A percentile compares a stretch with the other conserved stretches of the same genome.
Evolutionary conservation across 2,329 filamentous ascomycete species (phyloP).

Genomic region (Dactylellina leptospora): DNA sequence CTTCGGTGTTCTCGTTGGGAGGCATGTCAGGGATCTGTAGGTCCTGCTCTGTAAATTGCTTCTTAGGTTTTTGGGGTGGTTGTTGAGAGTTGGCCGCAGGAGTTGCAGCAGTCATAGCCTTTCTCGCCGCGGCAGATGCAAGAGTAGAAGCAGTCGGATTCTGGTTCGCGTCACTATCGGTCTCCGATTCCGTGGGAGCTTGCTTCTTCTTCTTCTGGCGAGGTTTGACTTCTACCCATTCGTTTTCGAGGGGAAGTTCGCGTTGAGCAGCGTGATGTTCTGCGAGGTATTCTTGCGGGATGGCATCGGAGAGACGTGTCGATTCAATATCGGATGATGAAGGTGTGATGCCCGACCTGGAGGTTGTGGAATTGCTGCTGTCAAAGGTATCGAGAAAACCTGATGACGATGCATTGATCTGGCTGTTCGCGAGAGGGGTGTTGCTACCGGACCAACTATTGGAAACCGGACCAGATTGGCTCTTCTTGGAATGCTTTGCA

Average conservation of each 20-base stretch:
- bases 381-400: constrained; percentile 46
- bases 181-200: constrained; percentile 45
- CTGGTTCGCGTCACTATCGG: constrained; percentile 47
- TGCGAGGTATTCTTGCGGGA: constrained; percentile 41
- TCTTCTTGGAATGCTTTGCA: constrained; percentile 34
- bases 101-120: neutral
- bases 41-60: constrained; percentile 29
- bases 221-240: constrained; percentile 50
- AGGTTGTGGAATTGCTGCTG: constrained; percentile 41
- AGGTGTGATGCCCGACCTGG: constrained; percentile 36
- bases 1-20: constrained; percentile 18
- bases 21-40: constrained; percentile 45
- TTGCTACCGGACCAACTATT: constrained; percentile 48
- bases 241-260: constrained; percentile 41
- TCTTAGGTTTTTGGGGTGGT: constrained; percentile 23
- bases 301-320: constrained; percentile 21
- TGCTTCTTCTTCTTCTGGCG: constrained; percentile 52
- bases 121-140: constrained; percentile 5
- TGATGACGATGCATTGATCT: constrained; percentile 1
- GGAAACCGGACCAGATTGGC: constrained; percentile 18
- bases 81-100: constrained; percentile 1
- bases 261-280: constrained; percentile 19
- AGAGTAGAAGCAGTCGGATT: constrained; percentile 31
- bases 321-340: constrained; percentile 46
- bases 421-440: constrained; percentile 31